Base-by-base conservation (phyloP, 495 filamentous ascomycete species). In the Trichoderma parareesei region DNA sequence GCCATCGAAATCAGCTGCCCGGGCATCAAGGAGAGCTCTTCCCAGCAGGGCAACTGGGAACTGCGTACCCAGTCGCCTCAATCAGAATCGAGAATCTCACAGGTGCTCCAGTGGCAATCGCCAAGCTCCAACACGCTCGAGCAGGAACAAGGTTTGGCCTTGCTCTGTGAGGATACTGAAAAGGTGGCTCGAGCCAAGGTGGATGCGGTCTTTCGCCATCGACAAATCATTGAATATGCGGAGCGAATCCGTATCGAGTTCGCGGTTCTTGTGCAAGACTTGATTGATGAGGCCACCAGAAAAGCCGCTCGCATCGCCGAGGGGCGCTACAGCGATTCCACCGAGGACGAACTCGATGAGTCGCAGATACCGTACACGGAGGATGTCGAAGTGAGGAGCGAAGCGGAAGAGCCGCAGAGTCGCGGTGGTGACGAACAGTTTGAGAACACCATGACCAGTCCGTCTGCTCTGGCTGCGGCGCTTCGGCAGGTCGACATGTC, bases 221-320 rank as follows among this genome's bases (percentile, higher is more conserved):
- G 93, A 49, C 86, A 89, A 68, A 96, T 97, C 64, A 87, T 98
- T 53, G 95, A 98, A 74, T 98, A 98, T 73, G 87, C 91, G 5
- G 94, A 98, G 75, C 85, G 94, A 9, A 97, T 98, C 71, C 90
- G 95, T 2, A 82, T 95, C 42, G 94, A 98, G 72, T 96, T 94
- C 71, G 88, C 90, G 18, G 82, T 93, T 35, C 79, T 96, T 59
- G 94, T 98, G 38, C 89, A 96, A 68, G 92, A 97, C 65, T 98
- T 94, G 72, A 94, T 98, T 57, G 87, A 93, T 61, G 92, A 90
- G 65, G 94, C 95, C 9, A 83, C 97, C 74, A 87, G 82, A 65
- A 98, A 97, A 73, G 95, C 94, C 55, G 89, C 90, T 61, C 87
- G 88, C 61, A 93, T 96, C 67, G 90, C 90, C 20, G 86, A 90